Evolutionary conservation across 192 early-diverging fungal species (phyloP), one percentile per base, ranked within the genome.

Genomic region (Entophlyctis luteolus): DNA sequence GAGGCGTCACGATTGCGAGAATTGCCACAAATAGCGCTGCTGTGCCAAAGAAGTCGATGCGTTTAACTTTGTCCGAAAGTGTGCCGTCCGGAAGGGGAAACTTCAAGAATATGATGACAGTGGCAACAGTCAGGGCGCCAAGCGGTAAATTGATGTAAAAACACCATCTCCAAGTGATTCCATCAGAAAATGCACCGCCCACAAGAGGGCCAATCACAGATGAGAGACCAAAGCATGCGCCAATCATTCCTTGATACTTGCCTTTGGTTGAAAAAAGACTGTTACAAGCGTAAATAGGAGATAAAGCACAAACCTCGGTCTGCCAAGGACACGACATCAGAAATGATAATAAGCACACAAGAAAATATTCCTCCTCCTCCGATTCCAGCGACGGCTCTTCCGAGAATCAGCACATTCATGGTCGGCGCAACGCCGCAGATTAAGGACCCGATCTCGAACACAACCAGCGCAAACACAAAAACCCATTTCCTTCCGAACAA

Each of bases 401-500:
- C 84, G 63, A 76, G 58, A 62, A 91, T 89, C 55, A 91, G 76
- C 71, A 78, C 78, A 16, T 16, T 57, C 55, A 65, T 65, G 12
- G 23, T 22, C 34, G 28, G 46, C 16, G 62, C 62, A 29, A 72
- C 55, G 53, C 45, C 68, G 22, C 68, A 70, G 6, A 70, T 16
- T 18, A 70, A 37, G 34, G 65, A 68, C 12, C 68, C 68, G 52
- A 59, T 4, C 52, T 70, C 68, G 50, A 70, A 70, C 0, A 70
- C 18, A 25, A 70, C 28, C 2, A 70, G 32, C 1, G 55, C 57
- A 27, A 66, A 46, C 36, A 70, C 48, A 52, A 67, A 70, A 2
- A 83, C 84, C 32, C 72, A 54, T 59, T 91, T 87, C n/a, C 91
- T 82, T 23, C 92, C 94, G 75, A 95, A 88, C 62, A 96, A 93